These are phyloP conservation scores for Saccharomycopsis vini DNA, from an alignment of 805 yeast genomes.

Conservation along the genomic window DNA sequence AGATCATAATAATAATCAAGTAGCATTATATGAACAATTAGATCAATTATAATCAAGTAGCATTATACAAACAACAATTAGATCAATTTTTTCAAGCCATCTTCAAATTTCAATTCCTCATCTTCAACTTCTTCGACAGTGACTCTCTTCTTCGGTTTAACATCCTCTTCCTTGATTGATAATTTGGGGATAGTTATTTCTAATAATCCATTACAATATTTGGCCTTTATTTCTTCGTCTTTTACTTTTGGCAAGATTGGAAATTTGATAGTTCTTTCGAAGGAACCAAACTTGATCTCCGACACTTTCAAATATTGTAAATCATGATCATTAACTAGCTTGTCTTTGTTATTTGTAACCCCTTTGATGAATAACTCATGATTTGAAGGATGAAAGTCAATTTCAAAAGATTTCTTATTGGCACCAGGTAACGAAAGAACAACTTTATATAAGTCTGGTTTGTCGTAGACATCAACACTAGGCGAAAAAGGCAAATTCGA, in stretches of 20 bases:
- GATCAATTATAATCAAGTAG: too few species aligned
- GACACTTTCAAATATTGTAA: constrained; percentile 35
- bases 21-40: too few species aligned
- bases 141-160: constrained; percentile 36
- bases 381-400: constrained; percentile 51
- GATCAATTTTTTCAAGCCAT: constrained; percentile 14
- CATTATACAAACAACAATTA: too few species aligned
- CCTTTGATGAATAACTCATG: constrained; percentile 48
- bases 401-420: constrained; percentile 39
- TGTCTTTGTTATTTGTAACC: constrained; percentile 20
- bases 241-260: constrained; percentile 44
- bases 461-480: constrained; percentile 48
- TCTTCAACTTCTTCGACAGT: constrained; percentile 41
- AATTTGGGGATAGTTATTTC: constrained; percentile 44
- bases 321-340: constrained; percentile 19
- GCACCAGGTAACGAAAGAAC: constrained; percentile 55
- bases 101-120: constrained; percentile 36
- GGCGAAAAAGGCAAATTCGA: constrained; percentile 46
- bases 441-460: constrained; percentile 35
- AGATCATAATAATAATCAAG: too few species aligned
- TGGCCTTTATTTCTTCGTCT: constrained; percentile 47
- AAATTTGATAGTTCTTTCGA: constrained; percentile 48
- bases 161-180: constrained; percentile 25
- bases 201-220: constrained; percentile 43
- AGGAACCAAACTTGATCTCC: constrained; percentile 48